These are phyloP conservation scores for Daedalea quercina DNA, from an alignment of 768 basidiomycete species.

Conservation along the genomic window DNA sequence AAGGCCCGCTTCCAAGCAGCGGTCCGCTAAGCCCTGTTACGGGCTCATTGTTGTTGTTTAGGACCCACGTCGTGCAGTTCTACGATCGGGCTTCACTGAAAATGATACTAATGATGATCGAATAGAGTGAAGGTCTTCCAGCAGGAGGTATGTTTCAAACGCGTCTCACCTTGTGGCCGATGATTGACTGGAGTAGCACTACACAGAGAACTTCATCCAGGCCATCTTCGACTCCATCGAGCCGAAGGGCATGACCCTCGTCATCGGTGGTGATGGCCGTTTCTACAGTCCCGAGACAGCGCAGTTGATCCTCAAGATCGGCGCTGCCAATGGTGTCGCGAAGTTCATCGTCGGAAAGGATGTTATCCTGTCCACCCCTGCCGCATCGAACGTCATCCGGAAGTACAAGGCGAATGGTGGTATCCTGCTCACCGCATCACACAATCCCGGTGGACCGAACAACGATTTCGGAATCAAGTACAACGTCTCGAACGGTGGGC, in stretches of 20 bases:
- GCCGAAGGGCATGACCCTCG: conserved; percentile 73
- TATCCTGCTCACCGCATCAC: conserved; percentile 92
- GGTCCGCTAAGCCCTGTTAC: too few species aligned
- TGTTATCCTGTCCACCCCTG: conserved; percentile 92
- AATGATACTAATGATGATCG: neutral
- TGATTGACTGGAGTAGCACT: conserved; percentile 55
- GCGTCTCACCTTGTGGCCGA: neutral
- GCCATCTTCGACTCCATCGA: conserved; percentile 89
- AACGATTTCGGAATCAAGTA: conserved; percentile 99
- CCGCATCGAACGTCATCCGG: conserved; percentile 92
- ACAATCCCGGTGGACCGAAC: conserved; percentile 98
- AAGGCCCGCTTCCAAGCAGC: too few species aligned
- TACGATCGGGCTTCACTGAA: too few species aligned
- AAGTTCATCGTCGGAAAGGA: conserved; percentile 92
- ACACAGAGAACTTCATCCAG: conserved; percentile 98
- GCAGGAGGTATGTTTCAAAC: conserved; percentile 56
- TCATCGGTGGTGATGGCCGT: conserved; percentile 96
- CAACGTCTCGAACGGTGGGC: conserved; percentile 96
- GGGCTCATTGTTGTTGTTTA: too few species aligned
- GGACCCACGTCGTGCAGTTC: too few species aligned
- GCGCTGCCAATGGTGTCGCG: conserved; percentile 86
- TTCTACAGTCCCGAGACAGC: conserved; percentile 83
- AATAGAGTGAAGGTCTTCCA: conserved; percentile 97
- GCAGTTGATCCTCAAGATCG: conserved; percentile 90
- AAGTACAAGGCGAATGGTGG: conserved; percentile 96